Conservation (phyloP, 2,329 filamentous ascomycete species). For the Scedosporium dehoogii region DNA sequence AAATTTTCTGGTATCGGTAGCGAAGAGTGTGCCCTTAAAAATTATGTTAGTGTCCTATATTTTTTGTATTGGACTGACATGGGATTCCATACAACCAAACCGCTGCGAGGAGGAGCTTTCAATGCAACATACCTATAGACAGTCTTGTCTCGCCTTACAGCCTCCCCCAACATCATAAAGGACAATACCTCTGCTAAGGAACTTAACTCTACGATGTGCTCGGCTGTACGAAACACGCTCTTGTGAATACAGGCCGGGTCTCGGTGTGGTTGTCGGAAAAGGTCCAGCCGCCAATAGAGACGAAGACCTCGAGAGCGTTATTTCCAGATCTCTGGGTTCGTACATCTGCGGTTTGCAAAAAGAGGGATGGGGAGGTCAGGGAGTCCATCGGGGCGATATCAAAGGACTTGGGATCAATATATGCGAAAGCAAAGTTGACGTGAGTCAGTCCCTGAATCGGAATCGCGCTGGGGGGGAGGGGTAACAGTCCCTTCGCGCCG, state of each 20-base stretch:
- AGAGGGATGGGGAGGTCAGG: constrained; percentile 10
- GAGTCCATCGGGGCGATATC: constrained; percentile 16
- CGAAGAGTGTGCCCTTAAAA: neutral
- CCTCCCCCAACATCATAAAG: neutral
- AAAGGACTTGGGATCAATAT: constrained; percentile 14
- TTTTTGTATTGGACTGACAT: too few relatives aligned
- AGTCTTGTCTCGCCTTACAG: neutral
- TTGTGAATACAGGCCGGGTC: constrained; percentile 14
- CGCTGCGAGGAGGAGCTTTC: neutral
- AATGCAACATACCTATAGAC: neutral
- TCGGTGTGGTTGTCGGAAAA: constrained; percentile 19
- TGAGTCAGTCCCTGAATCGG: constrained; percentile 13
- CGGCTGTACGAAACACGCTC: neutral
- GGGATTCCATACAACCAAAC: too few relatives aligned
- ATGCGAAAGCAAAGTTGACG: constrained; percentile 17
- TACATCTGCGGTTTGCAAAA: constrained; percentile 10
- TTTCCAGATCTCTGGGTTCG: constrained; percentile 12
- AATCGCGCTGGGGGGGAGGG: neutral
- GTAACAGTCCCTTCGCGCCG: constrained; percentile 7
- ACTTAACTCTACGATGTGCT: neutral
- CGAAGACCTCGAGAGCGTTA: constrained; percentile 18
- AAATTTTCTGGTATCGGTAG: neutral
- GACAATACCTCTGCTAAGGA: neutral
- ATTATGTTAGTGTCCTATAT: too few relatives aligned
- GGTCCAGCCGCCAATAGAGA: constrained; percentile 25